Conservation (phyloP, 495 filamentous ascomycete genomes). For the Neurospora tetrasperma region DNA sequence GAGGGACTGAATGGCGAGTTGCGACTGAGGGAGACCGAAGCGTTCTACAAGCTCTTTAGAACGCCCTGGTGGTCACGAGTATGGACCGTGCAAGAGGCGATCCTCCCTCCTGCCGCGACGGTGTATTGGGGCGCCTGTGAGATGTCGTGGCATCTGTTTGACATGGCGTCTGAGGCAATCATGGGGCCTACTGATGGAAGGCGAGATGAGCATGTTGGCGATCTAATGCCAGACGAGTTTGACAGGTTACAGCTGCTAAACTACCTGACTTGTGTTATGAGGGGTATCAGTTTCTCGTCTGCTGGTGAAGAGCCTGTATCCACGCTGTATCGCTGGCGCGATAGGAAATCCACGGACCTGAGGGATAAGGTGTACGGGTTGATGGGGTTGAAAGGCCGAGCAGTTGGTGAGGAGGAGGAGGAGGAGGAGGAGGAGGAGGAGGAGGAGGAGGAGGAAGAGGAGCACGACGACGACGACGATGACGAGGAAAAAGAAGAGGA, state of each 20-base stretch:
- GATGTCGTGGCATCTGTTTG: background rate
- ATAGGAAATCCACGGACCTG: background rate
- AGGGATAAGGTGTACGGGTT: background rate
- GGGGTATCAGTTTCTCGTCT: background rate
- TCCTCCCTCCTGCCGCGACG: background rate
- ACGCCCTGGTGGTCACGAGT: background rate
- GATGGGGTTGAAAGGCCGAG: background rate
- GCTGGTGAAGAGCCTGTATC: background rate
- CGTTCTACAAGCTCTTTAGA: background rate
- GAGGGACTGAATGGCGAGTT: background rate
- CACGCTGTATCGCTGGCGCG: background rate
- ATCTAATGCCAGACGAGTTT: background rate
- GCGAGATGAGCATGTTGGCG: background rate
- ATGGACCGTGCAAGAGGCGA: background rate
- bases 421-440: background rate
- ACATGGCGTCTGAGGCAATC: background rate
- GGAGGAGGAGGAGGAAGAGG: background rate
- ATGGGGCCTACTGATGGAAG: background rate
- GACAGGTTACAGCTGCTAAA: background rate
- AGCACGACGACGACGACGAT: too few relatives aligned
- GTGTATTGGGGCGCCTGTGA: background rate
- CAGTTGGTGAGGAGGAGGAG: background rate
- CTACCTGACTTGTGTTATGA: background rate
- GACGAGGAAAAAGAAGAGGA: too few relatives aligned
- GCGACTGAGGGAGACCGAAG: background rate